Evolutionary conservation across 257 asterid species (phyloP), one percentile per base, ranked within the genome.

Genomic region (Oldenlandia corymbosa): DNA sequence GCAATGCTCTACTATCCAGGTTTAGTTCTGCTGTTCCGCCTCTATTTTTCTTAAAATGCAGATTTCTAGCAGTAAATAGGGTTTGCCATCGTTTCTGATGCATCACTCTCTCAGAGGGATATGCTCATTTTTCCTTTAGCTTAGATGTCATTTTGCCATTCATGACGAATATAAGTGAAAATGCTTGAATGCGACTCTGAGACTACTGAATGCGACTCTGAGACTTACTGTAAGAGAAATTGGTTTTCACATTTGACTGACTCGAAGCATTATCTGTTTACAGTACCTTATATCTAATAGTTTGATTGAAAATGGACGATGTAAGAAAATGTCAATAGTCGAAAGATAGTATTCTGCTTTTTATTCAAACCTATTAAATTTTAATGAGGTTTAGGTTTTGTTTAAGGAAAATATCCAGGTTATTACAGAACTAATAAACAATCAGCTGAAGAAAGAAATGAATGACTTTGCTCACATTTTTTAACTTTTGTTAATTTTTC

Each of bases 1-100:
- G 98, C 98, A 91, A 73, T 91, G 98, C 88, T 88, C 98, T 24
- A 91, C 98, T 69, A 83, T 91, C 76, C 97, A 88, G 95, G 98
- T 83, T 62, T 34, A 67, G 57, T 59, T 31, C 43, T 46, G 17
- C 60, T 74, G 23, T 32, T 56, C 8, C 39, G 18, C 18, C n/a
- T 49, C 28, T 24, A 39, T 49, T 6, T 70, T 49, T 54, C 43
- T 23, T 16, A 12, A 2, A 23, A 16, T 5, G 23, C 34, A 2
- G 10, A 18, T 21, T 58, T 62, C 13, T 30, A n/a, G 41, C 23
- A 21, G 31, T 39, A 10, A 21, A 54, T 1, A 42, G 16, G 28
- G 43, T 23, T 4, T 23, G 23, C 27, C 10, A 10, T 24, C 9
- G 9, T 8, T 31, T n/a, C 39, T 7, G 2, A 41, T 41, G 10